Evolutionary conservation across 2,329 filamentous ascomycete genomes (phyloP).

Genomic region (Neonectria ditissima): DNA sequence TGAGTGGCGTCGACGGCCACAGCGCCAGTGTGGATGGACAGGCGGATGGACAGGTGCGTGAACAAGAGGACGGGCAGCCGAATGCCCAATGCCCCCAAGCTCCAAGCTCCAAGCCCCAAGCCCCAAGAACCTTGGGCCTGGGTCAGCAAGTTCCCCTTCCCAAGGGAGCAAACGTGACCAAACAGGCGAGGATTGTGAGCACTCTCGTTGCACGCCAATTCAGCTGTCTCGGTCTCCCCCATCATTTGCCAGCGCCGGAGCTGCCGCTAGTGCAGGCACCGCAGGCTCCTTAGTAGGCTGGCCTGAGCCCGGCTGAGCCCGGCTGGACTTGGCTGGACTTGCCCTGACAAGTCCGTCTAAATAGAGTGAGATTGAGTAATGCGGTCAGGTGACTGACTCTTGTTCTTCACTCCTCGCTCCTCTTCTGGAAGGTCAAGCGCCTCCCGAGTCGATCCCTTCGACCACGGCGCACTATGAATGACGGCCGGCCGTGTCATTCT

Average conservation of each 20-base stretch:
- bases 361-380: constrained; percentile 17
- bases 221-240: constrained; percentile 13
- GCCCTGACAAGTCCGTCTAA: constrained; percentile 11
- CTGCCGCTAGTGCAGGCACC: constrained; percentile 25
- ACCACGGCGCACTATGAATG: not conserved
- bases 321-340: not conserved
- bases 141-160: no score
- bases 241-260: constrained; percentile 25
- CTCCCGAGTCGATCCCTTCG: constrained; percentile 8
- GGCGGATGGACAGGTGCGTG: not conserved
- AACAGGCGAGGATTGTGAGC: constrained; percentile 2
- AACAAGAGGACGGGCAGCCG: not conserved
- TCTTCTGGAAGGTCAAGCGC: constrained; percentile 7
- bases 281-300: constrained; percentile 12
- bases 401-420: constrained; percentile 3
- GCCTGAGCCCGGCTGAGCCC: not conserved
- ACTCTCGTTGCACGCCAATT: not conserved
- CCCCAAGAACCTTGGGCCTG: no score
- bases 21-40: not conserved
- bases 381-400: constrained; percentile 11
- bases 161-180: not conserved
- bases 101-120: not conserved
- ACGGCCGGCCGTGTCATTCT: not conserved
- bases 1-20: constrained; percentile 10
- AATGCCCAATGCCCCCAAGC: not conserved